Base-by-base conservation (phyloP, 108 stramenopile species). In the Poteriospumella lacustris region DNA sequence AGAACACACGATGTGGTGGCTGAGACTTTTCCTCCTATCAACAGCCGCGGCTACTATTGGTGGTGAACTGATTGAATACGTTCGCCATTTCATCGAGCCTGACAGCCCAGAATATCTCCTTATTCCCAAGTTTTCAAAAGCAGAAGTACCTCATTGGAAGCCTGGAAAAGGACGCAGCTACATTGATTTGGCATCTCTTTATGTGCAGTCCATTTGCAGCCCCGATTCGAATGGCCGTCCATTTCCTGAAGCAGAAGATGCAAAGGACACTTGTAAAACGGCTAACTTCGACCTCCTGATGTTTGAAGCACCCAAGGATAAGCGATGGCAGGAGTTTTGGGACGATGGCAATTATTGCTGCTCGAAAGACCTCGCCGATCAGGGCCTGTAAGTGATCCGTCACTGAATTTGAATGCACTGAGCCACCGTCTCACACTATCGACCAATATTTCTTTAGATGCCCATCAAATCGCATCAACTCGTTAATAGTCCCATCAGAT, bases 231-330 rank as follows among this genome's bases (percentile, higher is more conserved):
- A n/a, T n/a, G n/a, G n/a, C n/a, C n/a, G n/a, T n/a, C n/a, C n/a
- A n/a, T n/a, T n/a, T n/a, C n/a, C n/a, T n/a, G n/a, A n/a, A n/a
- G n/a, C n/a, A n/a, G n/a, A n/a, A n/a, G n/a, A n/a, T n/a, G n/a
- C n/a, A n/a, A 64, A 64, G 36, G 9, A 9, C 5, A 34, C 31
- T 31, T 64, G 60, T 24, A 64, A 64, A 33, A 12, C 60, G 29
- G 31, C 24, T 5, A 52, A 19, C 9, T 26, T 73, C 33, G 70
- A 73, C 9, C 28, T 42, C 12, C 43, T 73, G 36, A 73, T 73
- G 47, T 73, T 73, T 38, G 44, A 52, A 52, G 70, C 41, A 5
- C 70, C 70, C 36, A 73, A 15, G 9, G 70, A 73, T 19, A 73
- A 42, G 42, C 70, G 31, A 26, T 73, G 70, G 70, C 26, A 12